Evolutionary conservation across 352 stramenopile species (phyloP).

Genomic region (Pythium guiyangense): DNA sequence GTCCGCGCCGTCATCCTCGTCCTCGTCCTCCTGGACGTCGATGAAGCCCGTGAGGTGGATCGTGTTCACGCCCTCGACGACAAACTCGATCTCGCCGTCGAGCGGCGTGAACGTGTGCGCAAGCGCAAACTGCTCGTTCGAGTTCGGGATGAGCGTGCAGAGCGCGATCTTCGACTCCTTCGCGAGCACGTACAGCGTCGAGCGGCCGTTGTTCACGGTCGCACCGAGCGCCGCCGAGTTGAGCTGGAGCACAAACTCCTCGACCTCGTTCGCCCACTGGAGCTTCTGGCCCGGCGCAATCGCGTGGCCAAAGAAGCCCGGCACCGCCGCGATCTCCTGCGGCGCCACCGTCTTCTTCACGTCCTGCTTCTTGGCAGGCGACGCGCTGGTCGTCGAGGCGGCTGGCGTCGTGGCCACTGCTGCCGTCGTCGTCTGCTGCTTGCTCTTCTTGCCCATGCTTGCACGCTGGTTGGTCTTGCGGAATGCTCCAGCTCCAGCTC

Average conservation of each 20-base stretch:
- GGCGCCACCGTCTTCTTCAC: conserved; percentile 10
- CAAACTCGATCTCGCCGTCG: conserved; percentile 68
- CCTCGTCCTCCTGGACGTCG: conserved; percentile 70
- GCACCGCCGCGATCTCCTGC: conserved; percentile 43
- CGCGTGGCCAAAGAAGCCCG: conserved; percentile 77
- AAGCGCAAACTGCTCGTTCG: conserved; percentile 71
- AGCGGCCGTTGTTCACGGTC: conserved; percentile 47
- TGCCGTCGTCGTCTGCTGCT: conserved; percentile 2
- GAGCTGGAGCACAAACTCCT: conserved; percentile 75
- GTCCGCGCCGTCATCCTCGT: conserved; percentile 56
- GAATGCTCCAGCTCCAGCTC: too few species aligned
- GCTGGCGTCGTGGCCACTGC: conserved; percentile 1
- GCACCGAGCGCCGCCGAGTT: conserved; percentile 67
- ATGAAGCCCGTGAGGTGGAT: conserved; percentile 83
- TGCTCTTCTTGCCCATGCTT: conserved; percentile 7
- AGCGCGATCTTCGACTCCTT: conserved; percentile 74
- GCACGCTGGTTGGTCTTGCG: too few species aligned
- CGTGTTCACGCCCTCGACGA: conserved; percentile 62
- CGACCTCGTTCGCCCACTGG: conserved; percentile 60
- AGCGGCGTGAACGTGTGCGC: conserved; percentile 73
- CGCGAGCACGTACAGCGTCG: conserved; percentile 63
- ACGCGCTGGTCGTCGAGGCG: conserved; percentile 7
- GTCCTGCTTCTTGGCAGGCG: conserved; percentile 5
- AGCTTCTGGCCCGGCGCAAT: conserved; percentile 64
- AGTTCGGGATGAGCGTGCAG: conserved; percentile 60